Evolutionary conservation across 2,329 filamentous ascomycete genomes (phyloP), one percentile per base, ranked within the genome.

Genomic region (Xylaria sp.): DNA sequence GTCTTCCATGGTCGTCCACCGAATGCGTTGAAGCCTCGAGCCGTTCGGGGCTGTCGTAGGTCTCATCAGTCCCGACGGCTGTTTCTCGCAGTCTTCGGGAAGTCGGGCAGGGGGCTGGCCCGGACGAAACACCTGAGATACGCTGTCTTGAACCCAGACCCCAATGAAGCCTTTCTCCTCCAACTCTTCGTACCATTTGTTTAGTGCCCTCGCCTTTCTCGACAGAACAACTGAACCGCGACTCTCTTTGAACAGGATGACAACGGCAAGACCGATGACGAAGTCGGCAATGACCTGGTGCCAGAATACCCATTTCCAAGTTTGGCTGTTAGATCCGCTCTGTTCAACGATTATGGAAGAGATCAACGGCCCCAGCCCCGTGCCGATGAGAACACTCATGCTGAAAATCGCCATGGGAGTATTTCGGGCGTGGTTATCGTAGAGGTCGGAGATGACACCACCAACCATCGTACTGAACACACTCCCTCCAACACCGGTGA

Each of bases 271-370:
- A 63, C 94, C 87, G 55, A 96, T 80, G 0, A 89, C 78, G 0
- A 84, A 89, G 64, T 90, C 88, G 25, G 88, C 82, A 55, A 97
- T 94, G 8, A 89, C 88, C 74, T 98, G 94, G 34, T 94, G 85
- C 86, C 94, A 97, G 78, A 97, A 97, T 0, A 94, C 88, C 94
- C 94, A 97, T 70, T 93, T 89, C 93, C 93, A 97, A 2, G 56
- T 73, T 8, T 78, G 74, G 10, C 81, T 75, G 0, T 72, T 70
- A 9, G 74, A 77, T 4, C 81, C 86, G 1, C 88, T 85, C 60
- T 88, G 84, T 44, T 92, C 82, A 0, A 91, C 88, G 70, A 98
- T 89, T 55, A 91, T 88, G 0, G 92, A 89, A 4, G 87, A 87
- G 0, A 94, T 82, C 7, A 97, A 77, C 0, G 94, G 94, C 0